Conservation (phyloP, 116 monocot species). For the Cymodocea nodosa region DNA sequence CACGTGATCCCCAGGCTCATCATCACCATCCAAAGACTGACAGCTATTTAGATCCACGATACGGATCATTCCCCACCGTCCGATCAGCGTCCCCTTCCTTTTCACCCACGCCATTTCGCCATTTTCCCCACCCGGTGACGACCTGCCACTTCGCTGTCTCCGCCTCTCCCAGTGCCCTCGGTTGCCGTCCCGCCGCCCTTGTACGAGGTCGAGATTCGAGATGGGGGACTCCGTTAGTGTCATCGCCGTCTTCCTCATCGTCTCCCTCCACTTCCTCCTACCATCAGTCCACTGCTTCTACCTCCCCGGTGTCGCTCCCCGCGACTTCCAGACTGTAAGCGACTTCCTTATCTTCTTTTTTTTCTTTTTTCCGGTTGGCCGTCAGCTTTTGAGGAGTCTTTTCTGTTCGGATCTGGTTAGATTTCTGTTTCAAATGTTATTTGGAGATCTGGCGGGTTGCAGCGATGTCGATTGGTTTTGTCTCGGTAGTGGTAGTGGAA, state of each 20-base stretch:
- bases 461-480: background rate
- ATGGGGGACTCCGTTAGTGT: background rate
- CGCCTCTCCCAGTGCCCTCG: no score
- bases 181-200: background rate
- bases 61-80: no score
- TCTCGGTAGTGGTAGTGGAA: background rate
- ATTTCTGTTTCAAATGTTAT: background rate
- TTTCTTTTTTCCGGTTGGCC: no score
- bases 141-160: no score
- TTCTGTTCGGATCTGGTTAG: background rate
- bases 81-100: no score
- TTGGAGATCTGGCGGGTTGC: constrained; percentile 1
- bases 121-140: no score
- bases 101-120: no score
- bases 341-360: background rate
- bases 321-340: constrained; percentile 11
- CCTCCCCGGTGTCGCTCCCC: constrained; percentile 12
- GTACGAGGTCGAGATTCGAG: background rate
- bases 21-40: no score
- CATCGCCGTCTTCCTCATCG: background rate
- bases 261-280: background rate
- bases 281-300: constrained; percentile 1
- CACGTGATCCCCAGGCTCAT: no score
- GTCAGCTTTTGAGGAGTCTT: background rate
- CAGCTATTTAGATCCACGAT: no score